A percentile compares a stretch with the other conserved stretches of the same genome.
phyloP scores from a whole-genome alignment of 2,329 filamentous ascomycete species.

The Boeremia lycopersici region DNA sequence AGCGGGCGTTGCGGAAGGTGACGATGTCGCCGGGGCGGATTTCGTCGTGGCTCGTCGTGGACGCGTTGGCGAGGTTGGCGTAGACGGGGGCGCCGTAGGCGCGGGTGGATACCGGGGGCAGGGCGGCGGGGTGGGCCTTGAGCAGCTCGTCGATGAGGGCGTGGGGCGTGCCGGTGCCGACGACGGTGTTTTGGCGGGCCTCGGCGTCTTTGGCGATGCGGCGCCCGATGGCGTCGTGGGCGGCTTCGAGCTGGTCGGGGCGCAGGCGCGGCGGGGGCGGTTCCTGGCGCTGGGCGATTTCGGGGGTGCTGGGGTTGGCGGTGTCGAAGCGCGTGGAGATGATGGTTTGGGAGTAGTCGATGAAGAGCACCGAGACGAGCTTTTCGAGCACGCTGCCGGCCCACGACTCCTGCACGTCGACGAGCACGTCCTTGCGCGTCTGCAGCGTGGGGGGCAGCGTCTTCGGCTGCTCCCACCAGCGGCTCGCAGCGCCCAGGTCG shows the following conservation, averaged over 20 bases:
- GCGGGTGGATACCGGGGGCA: conserved; percentile 84
- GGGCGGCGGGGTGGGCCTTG: conserved; percentile 71
- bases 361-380: conserved; percentile 85
- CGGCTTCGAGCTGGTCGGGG: conserved; percentile 90
- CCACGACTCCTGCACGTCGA: conserved; percentile 79
- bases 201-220: conserved; percentile 73
- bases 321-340: conserved; percentile 81
- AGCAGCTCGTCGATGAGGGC: conserved; percentile 81
- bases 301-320: conserved; percentile 63
- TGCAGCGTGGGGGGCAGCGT: conserved; percentile 82
- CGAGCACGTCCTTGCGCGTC: conserved; percentile 80
- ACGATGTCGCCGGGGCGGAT: conserved; percentile 93
- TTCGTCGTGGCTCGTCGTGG: conserved; percentile 86
- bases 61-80: conserved; percentile 91
- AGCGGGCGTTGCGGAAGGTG: conserved; percentile 87
- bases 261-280: conserved; percentile 78
- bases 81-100: conserved; percentile 93
- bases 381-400: conserved; percentile 78
- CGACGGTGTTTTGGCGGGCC: conserved; percentile 75
- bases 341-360: conserved; percentile 95
- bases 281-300: conserved; percentile 85
- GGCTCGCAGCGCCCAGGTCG: conserved; percentile 73
- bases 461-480: conserved; percentile 88
- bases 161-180: conserved; percentile 83
- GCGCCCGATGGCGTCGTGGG: conserved; percentile 81